Percentiles rank a stretch among this genome's conserved stretches.
Conservation (phyloP, 202 grass and related monocot species). For the Saccharum hybrid region DNA sequence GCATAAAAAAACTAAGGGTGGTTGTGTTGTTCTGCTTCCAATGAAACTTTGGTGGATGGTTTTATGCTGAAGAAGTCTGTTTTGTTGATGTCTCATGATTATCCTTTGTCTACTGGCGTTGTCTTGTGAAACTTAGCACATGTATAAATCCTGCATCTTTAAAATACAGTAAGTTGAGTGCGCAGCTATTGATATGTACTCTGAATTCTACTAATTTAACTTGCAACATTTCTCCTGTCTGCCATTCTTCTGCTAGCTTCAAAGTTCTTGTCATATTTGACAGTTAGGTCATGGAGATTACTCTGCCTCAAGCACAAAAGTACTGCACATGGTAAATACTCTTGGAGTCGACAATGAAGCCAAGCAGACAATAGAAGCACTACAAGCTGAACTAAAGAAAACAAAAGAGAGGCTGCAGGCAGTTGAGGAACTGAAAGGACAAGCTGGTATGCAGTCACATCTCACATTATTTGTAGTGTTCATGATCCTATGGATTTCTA, state of each 20-base stretch:
- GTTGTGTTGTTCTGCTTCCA: conserved; percentile 28
- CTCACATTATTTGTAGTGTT: conserved; percentile 28
- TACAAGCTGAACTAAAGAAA: conserved; percentile 92
- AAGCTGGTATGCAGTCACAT: conserved; percentile 63
- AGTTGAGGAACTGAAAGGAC: conserved; percentile 96
- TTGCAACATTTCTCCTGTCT: conserved; percentile 1
- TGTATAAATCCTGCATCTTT: conserved; percentile 29
- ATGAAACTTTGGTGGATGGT: not conserved
- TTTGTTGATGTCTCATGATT: not conserved
- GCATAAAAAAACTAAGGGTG: not conserved
- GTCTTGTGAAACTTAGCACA: not conserved
- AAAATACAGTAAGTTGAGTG: conserved; percentile 15
- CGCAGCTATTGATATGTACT: conserved; percentile 13
- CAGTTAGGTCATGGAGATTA: conserved; percentile 98
- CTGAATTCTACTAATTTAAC: conserved; percentile 15
- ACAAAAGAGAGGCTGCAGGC: conserved; percentile 85
- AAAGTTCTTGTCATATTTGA: conserved; percentile 48
- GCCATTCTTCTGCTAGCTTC: conserved; percentile 31
- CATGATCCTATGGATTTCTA: conserved; percentile 19
- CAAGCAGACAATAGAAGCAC: conserved; percentile 94
- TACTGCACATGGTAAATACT: conserved; percentile 95
- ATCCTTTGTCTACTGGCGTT: conserved; percentile 9
- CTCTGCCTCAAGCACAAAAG: conserved; percentile 85
- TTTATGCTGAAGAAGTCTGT: conserved; percentile 34
- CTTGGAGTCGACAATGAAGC: conserved; percentile 89